Conservation (phyloP, 768 basidiomycete species). For the Rhodotorula diobovata region DNA sequence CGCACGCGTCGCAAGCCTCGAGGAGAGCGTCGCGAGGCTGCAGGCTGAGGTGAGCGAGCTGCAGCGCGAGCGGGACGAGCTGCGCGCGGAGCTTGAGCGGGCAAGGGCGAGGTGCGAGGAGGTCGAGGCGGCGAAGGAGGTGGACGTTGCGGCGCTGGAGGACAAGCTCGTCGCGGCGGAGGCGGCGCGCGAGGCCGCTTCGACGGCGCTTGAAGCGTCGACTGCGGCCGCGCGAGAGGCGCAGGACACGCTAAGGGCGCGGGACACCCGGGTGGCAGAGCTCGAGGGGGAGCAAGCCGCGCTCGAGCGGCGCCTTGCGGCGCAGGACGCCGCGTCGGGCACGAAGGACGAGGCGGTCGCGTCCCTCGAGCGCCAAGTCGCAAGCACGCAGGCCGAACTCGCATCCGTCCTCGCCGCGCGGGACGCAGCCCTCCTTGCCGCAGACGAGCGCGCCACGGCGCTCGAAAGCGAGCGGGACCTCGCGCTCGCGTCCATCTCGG, state of each 20-base stretch:
- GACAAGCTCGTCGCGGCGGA: background rate
- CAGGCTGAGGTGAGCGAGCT: constrained; percentile 49
- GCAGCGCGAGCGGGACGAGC: background rate
- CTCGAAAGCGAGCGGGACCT: constrained; percentile 14
- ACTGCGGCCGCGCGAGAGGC: background rate
- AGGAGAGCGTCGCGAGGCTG: constrained; percentile 50
- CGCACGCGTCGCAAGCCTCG: constrained; percentile 66
- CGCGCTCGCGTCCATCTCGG: constrained; percentile 2
- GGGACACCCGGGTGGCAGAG: background rate
- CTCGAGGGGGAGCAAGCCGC: background rate
- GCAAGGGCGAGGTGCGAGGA: constrained; percentile 70
- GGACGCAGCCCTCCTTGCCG: background rate
- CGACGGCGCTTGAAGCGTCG: background rate
- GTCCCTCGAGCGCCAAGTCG: constrained; percentile 13
- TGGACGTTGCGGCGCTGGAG: constrained; percentile 55
- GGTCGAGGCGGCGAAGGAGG: constrained; percentile 60
- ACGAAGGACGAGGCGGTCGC: constrained; percentile 7
- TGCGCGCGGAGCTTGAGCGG: constrained; percentile 49
- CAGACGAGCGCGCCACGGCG: background rate
- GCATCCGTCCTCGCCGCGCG: constrained; percentile 7
- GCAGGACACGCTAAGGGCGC: background rate
- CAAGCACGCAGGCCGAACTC: constrained; percentile 13
- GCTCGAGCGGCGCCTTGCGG: background rate
- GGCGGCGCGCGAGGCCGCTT: background rate
- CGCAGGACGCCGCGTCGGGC: constrained; percentile 7